These are phyloP conservation scores for Elsinoe necatrix DNA, from an alignment of 2,329 filamentous ascomycete genomes.

Conservation along the genomic window DNA sequence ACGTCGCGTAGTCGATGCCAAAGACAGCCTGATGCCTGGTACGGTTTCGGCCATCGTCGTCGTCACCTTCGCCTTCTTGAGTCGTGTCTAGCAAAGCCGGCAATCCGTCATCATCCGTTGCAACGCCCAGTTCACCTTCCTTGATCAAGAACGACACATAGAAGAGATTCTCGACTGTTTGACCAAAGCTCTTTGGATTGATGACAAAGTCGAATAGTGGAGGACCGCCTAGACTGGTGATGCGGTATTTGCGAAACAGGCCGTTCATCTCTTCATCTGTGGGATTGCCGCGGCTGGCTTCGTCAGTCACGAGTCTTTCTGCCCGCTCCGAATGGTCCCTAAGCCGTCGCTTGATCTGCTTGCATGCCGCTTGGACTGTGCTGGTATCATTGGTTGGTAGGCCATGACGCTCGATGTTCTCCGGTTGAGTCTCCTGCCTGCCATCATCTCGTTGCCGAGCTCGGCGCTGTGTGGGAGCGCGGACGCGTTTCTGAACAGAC, in stretches of 20 bases:
- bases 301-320: slow-evolving; percentile 32
- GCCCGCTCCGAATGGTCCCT: slow-evolving; percentile 27
- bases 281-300: slow-evolving; percentile 26
- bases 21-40: slow-evolving; percentile 73
- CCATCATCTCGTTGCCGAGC: slow-evolving; percentile 61
- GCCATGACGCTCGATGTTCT: slow-evolving; percentile 67
- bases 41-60: background rate
- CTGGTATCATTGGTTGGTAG: slow-evolving; percentile 68
- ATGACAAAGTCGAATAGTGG: slow-evolving; percentile 80
- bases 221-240: slow-evolving; percentile 62
- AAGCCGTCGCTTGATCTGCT: slow-evolving; percentile 61
- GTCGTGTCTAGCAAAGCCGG: slow-evolving; percentile 51
- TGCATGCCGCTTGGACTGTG: slow-evolving; percentile 70
- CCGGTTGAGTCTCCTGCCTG: slow-evolving; percentile 61
- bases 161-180: slow-evolving; percentile 94
- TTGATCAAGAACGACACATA: slow-evolving; percentile 91
- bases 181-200: slow-evolving; percentile 82
- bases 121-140: slow-evolving; percentile 71
- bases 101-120: slow-evolving; percentile 61
- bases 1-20: slow-evolving; percentile 75
- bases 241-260: slow-evolving; percentile 56
- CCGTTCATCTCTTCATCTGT: slow-evolving; percentile 34
- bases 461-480: slow-evolving; percentile 61
- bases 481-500: slow-evolving; percentile 75
- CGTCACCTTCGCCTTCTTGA: background rate